Evolutionary conservation across 202 grass and related monocot species (phyloP).

Genomic region (Elaeis oleifera): DNA sequence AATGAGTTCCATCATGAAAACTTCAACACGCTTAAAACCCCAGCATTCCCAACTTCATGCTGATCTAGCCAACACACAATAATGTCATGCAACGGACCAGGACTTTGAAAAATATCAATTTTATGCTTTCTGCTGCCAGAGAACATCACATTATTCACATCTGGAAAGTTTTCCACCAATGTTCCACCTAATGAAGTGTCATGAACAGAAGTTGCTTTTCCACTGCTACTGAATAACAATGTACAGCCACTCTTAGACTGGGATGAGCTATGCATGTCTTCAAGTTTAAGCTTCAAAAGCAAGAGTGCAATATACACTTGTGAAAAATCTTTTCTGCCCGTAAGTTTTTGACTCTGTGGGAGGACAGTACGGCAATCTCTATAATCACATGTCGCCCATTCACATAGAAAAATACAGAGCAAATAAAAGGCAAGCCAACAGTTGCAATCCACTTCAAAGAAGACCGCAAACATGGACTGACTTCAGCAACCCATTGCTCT

Average conservation of each 20-base stretch:
- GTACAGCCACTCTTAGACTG: slow-evolving; percentile 48
- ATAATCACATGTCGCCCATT: slow-evolving; percentile 99
- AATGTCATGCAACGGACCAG: slow-evolving; percentile 91
- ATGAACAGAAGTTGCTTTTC: slow-evolving; percentile 42
- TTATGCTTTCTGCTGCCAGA: slow-evolving; percentile 52
- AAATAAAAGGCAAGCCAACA: slow-evolving; percentile 76
- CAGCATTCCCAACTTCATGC: slow-evolving; percentile 68
- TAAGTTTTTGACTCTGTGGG: slow-evolving; percentile 56
- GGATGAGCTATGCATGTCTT: slow-evolving; percentile 55
- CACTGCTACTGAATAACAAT: slow-evolving; percentile 32
- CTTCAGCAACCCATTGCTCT: slow-evolving; percentile 93
- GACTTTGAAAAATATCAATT: slow-evolving; percentile 69
- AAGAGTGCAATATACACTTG: slow-evolving; percentile 81
- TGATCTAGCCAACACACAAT: slow-evolving; percentile 98
- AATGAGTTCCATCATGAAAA: slow-evolving; percentile 76
- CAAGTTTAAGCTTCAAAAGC: slow-evolving; percentile 86
- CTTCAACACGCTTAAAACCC: slow-evolving; percentile 64
- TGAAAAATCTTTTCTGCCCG: slow-evolving; percentile 84
- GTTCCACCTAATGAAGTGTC: slow-evolving; percentile 31
- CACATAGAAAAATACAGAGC: slow-evolving; percentile 95
- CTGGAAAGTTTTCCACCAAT: slow-evolving; percentile 27
- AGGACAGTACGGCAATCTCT: slow-evolving; percentile 66
- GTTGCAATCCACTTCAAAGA: slow-evolving; percentile 96
- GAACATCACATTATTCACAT: slow-evolving; percentile 34
- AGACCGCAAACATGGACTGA: slow-evolving; percentile 87